phyloP scores from a whole-genome alignment of 176 grass and related monocot species.

The Alloteropsis semialata region DNA sequence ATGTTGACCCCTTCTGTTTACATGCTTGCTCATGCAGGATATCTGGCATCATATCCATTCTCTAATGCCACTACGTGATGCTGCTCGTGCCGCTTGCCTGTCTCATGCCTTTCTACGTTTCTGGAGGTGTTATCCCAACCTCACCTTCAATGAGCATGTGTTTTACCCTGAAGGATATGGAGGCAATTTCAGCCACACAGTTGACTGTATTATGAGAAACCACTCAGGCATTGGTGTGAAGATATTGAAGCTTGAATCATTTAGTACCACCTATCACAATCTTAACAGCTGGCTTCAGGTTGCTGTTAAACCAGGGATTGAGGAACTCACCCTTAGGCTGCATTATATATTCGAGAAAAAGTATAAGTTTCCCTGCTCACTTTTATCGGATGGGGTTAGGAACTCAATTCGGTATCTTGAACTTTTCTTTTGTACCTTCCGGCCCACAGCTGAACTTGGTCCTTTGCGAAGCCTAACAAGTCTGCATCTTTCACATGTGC shows the following conservation, averaged over 20 bases:
- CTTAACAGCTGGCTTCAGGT: neutral
- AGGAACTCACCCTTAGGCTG: neutral
- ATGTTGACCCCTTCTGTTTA: neutral
- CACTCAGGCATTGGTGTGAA: neutral
- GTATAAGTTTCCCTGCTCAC: neutral
- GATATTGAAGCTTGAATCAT: neutral
- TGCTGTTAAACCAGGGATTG: neutral
- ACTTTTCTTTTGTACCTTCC: neutral
- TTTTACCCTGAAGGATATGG: neutral
- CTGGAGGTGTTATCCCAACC: neutral
- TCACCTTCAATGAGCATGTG: neutral
- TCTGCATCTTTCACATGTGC: neutral
- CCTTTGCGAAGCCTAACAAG: neutral
- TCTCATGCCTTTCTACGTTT: neutral
- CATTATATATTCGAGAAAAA: neutral
- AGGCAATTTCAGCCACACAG: neutral
- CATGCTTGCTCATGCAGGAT: neutral
- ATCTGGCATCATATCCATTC: neutral
- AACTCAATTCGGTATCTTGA: neutral
- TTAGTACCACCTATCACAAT: neutral
- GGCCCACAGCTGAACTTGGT: neutral
- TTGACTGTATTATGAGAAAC: neutral
- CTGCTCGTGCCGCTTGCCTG: conserved; percentile 12
- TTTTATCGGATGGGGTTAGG: neutral
- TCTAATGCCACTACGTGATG: neutral